These are phyloP conservation scores for Myxozyma geophila DNA, from an alignment of 805 yeast species.

Conservation along the genomic window DNA sequence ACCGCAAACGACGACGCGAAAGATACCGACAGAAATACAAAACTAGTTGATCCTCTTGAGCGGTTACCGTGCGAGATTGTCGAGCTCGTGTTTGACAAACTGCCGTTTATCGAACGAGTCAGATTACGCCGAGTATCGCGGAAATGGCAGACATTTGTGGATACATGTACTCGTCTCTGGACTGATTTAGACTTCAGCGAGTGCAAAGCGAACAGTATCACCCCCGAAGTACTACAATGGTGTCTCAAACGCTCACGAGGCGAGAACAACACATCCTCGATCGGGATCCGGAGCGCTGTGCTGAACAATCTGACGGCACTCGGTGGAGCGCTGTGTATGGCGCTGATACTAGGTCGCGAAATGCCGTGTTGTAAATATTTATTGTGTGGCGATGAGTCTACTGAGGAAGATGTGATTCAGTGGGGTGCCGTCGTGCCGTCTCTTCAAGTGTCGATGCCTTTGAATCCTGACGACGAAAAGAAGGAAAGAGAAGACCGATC, in stretches of 20 bases:
- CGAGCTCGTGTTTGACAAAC: conserved; percentile 13
- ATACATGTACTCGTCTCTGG: conserved; percentile 13
- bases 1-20: background rate
- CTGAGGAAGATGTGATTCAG: no score
- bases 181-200: conserved; percentile 15
- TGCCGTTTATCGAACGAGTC: conserved; percentile 11
- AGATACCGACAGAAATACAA: background rate
- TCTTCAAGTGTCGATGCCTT: no score
- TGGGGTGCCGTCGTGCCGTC: no score
- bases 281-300: conserved; percentile 5
- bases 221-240: conserved; percentile 4
- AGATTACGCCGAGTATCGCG: conserved; percentile 6
- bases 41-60: background rate
- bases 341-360: conserved; percentile 5
- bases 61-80: conserved; percentile 18
- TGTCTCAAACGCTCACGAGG: conserved; percentile 9
- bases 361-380: background rate
- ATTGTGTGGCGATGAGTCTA: background rate
- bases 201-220: conserved; percentile 12
- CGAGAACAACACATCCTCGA: background rate
- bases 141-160: conserved; percentile 12
- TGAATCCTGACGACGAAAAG: no score
- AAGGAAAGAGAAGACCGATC: background rate
- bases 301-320: conserved; percentile 6
- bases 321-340: background rate